Percentiles rank a stretch among this genome's conserved stretches.
phyloP scores from a whole-genome alignment of 1,284 basidiomycete genomes.

The Ganoderma boninense region DNA sequence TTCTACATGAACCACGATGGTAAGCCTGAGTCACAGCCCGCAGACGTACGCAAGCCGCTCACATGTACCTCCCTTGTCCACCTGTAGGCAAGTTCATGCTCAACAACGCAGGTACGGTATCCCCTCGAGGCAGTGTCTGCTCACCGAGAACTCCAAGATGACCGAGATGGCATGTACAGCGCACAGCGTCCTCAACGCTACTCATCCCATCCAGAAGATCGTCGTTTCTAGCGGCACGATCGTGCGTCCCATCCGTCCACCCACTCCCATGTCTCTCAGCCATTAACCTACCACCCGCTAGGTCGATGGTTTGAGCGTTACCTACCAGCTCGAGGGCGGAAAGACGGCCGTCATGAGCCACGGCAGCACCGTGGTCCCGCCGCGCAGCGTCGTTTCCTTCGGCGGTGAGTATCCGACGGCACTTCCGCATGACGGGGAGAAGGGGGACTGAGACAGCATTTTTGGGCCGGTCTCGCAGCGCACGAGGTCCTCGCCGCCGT shows the following conservation, averaged over 20 bases:
- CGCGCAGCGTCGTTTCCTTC: neutral
- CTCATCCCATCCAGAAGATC: slow-evolving; percentile 26
- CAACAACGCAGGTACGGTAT: slow-evolving; percentile 1
- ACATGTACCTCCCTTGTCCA: neutral
- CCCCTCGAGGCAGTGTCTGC: too few species aligned
- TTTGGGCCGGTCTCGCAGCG: slow-evolving; percentile 3
- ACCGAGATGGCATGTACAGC: neutral
- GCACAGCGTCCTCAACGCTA: slow-evolving; percentile 16
- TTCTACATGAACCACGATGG: slow-evolving; percentile 9
- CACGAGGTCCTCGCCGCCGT: slow-evolving; percentile 24
- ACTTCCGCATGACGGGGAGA: too few species aligned
- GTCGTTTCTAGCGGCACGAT: slow-evolving; percentile 20
- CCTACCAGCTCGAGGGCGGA: slow-evolving; percentile 22
- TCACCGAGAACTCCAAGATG: neutral
- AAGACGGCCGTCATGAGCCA: slow-evolving; percentile 11
- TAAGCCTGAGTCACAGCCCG: neutral
- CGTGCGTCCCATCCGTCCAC: slow-evolving; percentile 6
- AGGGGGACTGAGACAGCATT: too few species aligned
- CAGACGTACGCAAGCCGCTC: neutral
- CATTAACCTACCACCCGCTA: neutral
- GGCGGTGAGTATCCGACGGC: neutral
- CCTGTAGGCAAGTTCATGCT: slow-evolving; percentile 8
- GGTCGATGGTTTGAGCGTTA: slow-evolving; percentile 28
- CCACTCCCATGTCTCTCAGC: neutral
- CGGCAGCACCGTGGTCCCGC: slow-evolving; percentile 20